These are phyloP conservation scores for Camelina laxa DNA, from an alignment of 345 rosid species.

Conservation along the genomic window DNA sequence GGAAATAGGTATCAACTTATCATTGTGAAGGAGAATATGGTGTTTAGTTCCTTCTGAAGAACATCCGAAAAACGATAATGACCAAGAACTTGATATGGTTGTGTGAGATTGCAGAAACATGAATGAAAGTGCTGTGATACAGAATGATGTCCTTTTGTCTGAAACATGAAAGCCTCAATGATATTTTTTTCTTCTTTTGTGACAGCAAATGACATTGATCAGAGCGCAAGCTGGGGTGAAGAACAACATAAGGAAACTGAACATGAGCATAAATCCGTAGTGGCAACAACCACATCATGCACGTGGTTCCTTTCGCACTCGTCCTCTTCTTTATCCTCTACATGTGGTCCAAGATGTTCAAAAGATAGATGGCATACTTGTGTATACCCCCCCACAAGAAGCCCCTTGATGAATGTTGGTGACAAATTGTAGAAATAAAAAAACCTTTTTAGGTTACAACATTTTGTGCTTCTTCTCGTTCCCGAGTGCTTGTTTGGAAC, in stretches of 20 bases:
- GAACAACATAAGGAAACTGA: conserved; percentile 89
- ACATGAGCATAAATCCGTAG: conserved; percentile 70
- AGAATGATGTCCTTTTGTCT: neutral
- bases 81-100: neutral
- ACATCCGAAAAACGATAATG: neutral
- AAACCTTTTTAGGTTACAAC: conserved; percentile 22
- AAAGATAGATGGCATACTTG: conserved; percentile 48
- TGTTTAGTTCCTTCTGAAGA: conserved; percentile 1
- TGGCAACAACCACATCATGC: conserved; percentile 79
- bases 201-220: conserved; percentile 82
- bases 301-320: conserved; percentile 79
- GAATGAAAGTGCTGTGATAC: neutral
- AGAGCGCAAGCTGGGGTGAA: conserved; percentile 94
- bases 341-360: conserved; percentile 77
- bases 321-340: conserved; percentile 72
- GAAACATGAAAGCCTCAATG: neutral
- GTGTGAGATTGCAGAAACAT: conserved; percentile 3
- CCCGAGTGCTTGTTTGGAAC: conserved; percentile 13
- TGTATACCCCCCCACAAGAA: neutral
- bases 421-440: conserved; percentile 34
- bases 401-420: neutral
- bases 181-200: neutral
- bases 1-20: neutral
- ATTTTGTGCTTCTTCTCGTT: conserved; percentile 20
- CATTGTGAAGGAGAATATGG: neutral